Percentiles rank a stretch among this genome's conserved stretches.
Conservation (phyloP, 495 filamentous ascomycete species). For the Achaetomiella virescens region DNA sequence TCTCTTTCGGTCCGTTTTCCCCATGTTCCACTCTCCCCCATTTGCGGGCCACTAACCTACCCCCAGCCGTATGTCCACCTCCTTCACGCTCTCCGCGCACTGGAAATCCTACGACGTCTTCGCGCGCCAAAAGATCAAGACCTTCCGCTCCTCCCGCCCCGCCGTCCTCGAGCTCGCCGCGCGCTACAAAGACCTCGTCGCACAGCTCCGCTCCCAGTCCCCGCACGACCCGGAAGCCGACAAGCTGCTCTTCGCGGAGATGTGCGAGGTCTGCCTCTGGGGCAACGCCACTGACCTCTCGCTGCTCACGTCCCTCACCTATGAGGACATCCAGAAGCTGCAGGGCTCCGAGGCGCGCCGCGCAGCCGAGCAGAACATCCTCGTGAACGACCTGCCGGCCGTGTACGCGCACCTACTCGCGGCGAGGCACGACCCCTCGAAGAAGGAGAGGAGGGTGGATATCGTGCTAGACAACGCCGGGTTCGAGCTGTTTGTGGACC, state of each 20-base stretch:
- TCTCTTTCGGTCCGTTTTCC: conserved; percentile 61
- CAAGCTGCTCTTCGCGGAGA: conserved; percentile 75
- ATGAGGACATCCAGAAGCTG: conserved; percentile 93
- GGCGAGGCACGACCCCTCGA: conserved; percentile 50
- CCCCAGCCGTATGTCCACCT: conserved; percentile 62
- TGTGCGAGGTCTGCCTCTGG: conserved; percentile 97
- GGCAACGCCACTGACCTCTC: conserved; percentile 95
- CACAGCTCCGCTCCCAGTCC: conserved; percentile 48
- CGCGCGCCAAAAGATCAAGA: conserved; percentile 80
- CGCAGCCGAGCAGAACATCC: conserved; percentile 76
- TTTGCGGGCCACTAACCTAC: background rate
- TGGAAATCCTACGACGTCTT: conserved; percentile 96
- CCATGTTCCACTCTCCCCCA: background rate
- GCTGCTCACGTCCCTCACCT: conserved; percentile 80
- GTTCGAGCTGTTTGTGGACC: conserved; percentile 92
- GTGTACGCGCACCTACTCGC: conserved; percentile 66
- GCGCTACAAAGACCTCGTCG: conserved; percentile 72
- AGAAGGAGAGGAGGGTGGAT: conserved; percentile 63
- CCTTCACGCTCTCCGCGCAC: conserved; percentile 68
- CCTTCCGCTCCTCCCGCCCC: conserved; percentile 86
- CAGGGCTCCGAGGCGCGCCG: conserved; percentile 84
- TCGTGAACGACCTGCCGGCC: conserved; percentile 70
- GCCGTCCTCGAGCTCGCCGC: conserved; percentile 90
- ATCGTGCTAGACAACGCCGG: conserved; percentile 95
- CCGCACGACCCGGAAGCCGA: conserved; percentile 60